Conservation (phyloP, 345 rosid species). For the Noccaea bulbosa region DNA sequence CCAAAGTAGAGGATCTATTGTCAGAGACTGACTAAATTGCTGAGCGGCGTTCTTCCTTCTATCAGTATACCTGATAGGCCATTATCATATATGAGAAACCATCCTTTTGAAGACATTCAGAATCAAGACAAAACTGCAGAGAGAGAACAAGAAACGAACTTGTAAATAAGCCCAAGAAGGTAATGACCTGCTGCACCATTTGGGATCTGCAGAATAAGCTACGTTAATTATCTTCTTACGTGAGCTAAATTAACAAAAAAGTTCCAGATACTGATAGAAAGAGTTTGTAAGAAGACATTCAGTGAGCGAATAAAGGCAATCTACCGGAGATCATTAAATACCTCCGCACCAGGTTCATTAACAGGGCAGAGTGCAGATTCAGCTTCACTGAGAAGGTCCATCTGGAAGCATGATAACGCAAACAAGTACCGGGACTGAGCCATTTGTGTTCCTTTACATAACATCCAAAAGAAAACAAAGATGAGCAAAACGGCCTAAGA, state of each 20-base stretch:
- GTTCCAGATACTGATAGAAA: constrained; percentile 14
- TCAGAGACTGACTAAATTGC: constrained; percentile 84
- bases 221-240: not conserved
- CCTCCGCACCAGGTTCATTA: constrained; percentile 87
- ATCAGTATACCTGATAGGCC: constrained; percentile 80
- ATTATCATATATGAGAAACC: constrained; percentile 28
- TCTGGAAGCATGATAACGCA: constrained; percentile 92
- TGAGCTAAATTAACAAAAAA: constrained; percentile 16
- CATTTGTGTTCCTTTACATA: constrained; percentile 78
- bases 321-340: constrained; percentile 41
- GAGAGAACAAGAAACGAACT: constrained; percentile 51
- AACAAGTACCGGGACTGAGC: constrained; percentile 98
- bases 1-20: constrained; percentile 93
- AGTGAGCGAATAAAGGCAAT: constrained; percentile 15
- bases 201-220: constrained; percentile 65
- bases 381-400: constrained; percentile 96
- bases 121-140: constrained; percentile 17
- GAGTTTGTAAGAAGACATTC: constrained; percentile 4
- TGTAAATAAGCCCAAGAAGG: constrained; percentile 95
- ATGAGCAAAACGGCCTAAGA: constrained; percentile 26
- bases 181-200: constrained; percentile 98
- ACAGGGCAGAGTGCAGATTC: constrained; percentile 84
- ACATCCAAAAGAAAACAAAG: constrained; percentile 29
- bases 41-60: constrained; percentile 78
- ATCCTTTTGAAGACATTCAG: constrained; percentile 14